Base-by-base conservation (phyloP, 495 filamentous ascomycete genomes). In the Staphylotrichum longicolle region DNA sequence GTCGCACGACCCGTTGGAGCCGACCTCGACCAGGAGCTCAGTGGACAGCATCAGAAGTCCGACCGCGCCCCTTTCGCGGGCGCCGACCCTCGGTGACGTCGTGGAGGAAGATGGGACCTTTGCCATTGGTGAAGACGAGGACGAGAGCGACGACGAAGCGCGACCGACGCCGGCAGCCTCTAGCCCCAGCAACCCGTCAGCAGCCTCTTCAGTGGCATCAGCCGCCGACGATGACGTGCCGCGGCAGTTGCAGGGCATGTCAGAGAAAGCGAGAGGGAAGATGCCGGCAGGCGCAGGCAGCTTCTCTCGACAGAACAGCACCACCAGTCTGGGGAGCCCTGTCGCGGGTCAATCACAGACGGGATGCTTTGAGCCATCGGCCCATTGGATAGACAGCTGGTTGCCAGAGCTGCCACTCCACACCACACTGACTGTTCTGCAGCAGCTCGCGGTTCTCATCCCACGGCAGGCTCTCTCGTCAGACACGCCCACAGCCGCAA, bases 201-300 rank as follows among this genome's bases (percentile, higher is more conserved):
- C 85, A 14, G 82, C 87, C 15, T 85, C 86, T 6, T 96, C 91
- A 0, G 86, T 90, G 14, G 91, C 85, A 0, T 82, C 83, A 2
- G 63, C 67, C 15, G 54, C 42, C 2, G 75, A 83, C 2, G 94
- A 96, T 59, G 87, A 89, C 32, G 83, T 96, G 10, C 91, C 93
- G n/a, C 77, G 87, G 40, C 93, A 97, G 67, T 70, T 95, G n/a
- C 85, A 91, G 51, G 93, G 91, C 51, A 99, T 98, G 91, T 96
- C 93, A 9, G 94, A 99, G 73, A 99, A 98, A 70, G 95, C 94
- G 33, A 80, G 94, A 52, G 94, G 94, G 7, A 99, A 99, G 72
- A 91, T 94, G 85, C 95, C 95, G n/a, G 91, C 89, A 9, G 88
- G 90, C 3, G 82, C 90, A 44, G 81, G 83, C 9, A 83, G 83